These are phyloP conservation scores for Pharus latifolius DNA, from an alignment of 176 grass and related monocot genomes.

Conservation along the genomic window DNA sequence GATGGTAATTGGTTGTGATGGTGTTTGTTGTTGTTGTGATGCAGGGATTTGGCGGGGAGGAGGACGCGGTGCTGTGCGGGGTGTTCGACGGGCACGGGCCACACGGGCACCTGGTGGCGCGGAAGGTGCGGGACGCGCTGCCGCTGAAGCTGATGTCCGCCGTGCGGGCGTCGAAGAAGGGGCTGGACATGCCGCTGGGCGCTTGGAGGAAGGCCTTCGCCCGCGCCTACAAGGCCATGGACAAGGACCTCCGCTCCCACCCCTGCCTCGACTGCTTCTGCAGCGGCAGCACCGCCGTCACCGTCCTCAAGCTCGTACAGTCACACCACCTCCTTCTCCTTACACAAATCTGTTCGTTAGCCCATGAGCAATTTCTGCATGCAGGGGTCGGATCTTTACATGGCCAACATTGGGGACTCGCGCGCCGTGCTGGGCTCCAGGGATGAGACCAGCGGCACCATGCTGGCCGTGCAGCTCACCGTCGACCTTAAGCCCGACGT, in stretches of 20 bases:
- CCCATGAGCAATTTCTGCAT: conserved; percentile 11
- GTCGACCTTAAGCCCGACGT: conserved; percentile 97
- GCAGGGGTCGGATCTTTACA: conserved; percentile 73
- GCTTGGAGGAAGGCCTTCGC: conserved; percentile 76
- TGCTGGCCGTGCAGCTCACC: conserved; percentile 71
- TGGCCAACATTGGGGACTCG: conserved; percentile 93
- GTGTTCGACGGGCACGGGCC: conserved; percentile 98
- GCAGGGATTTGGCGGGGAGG: conserved; percentile 51
- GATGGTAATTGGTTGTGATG: not conserved
- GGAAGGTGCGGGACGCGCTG: conserved; percentile 69
- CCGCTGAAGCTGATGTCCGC: conserved; percentile 73
- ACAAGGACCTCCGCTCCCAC: conserved; percentile 89
- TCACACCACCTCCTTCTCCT: not conserved
- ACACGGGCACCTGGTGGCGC: conserved; percentile 77
- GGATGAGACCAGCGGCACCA: conserved; percentile 27
- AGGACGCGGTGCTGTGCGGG: conserved; percentile 72
- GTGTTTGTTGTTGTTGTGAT: not conserved
- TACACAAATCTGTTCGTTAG: not conserved
- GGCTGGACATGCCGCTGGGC: conserved; percentile 8
- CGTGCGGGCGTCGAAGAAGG: conserved; percentile 28
- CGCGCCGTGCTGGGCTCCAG: conserved; percentile 83
- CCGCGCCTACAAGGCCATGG: conserved; percentile 80
- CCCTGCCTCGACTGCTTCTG: conserved; percentile 71
- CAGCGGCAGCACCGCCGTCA: conserved; percentile 90
- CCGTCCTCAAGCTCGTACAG: conserved; percentile 74